These are phyloP conservation scores for Coemansia sp. DNA, from an alignment of 192 early-diverging fungal genomes.

Conservation along the genomic window DNA sequence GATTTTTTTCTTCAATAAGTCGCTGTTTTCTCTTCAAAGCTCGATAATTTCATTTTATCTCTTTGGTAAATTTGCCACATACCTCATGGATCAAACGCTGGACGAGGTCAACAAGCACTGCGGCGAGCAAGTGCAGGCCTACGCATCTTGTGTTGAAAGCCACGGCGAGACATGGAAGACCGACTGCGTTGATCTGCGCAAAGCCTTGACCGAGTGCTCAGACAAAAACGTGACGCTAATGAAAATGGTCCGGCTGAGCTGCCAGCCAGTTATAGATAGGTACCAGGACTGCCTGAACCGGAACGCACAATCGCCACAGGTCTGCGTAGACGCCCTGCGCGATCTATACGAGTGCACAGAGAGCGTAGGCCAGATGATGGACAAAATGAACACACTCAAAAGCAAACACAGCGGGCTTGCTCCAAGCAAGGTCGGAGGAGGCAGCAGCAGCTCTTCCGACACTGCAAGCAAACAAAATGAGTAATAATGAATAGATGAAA, in stretches of 20 bases:
- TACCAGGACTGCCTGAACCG: slow-evolving; percentile 41
- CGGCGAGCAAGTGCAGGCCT: slow-evolving; percentile 44
- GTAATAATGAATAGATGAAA: background rate
- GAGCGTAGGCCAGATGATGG: slow-evolving; percentile 46
- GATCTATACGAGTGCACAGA: slow-evolving; percentile 54
- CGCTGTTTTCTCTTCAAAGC: no score
- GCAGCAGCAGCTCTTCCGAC: background rate
- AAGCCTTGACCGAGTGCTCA: slow-evolving; percentile 45
- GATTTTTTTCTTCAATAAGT: no score
- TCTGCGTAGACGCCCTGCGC: slow-evolving; percentile 37
- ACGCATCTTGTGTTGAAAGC: slow-evolving; percentile 42
- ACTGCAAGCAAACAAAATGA: background rate
- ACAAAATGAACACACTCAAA: slow-evolving; percentile 43
- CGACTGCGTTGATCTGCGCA: slow-evolving; percentile 34
- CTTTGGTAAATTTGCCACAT: no score
- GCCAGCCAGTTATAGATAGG: slow-evolving; percentile 47
- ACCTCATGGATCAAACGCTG: slow-evolving; percentile 48
- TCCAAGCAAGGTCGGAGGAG: background rate
- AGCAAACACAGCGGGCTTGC: slow-evolving; percentile 12
- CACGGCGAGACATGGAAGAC: slow-evolving; percentile 41
- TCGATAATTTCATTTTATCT: background rate
- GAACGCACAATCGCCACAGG: slow-evolving; percentile 31
- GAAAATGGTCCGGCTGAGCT: slow-evolving; percentile 50
- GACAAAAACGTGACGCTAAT: slow-evolving; percentile 54
- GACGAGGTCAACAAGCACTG: slow-evolving; percentile 56